phyloP scores from a whole-genome alignment of 208 protist genomes.

The Wallacemonas rigidus region DNA sequence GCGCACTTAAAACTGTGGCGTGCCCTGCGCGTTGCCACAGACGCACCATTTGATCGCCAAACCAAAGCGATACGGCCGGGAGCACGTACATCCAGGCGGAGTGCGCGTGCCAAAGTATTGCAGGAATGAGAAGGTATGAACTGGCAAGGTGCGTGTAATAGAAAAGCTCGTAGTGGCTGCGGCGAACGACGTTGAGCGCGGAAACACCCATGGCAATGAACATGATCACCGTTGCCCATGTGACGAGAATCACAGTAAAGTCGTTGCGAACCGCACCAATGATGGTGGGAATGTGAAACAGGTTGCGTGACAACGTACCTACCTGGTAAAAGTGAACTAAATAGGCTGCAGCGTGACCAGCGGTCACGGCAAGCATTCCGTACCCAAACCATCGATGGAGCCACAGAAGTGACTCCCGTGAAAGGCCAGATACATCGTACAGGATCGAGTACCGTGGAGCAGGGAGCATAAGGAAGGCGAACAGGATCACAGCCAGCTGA shows the following conservation, averaged over 20 bases:
- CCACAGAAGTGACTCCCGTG: slow-evolving; percentile 59
- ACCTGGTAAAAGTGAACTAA: slow-evolving; percentile 27
- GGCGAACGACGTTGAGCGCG: slow-evolving; percentile 39
- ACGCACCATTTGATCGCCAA: slow-evolving; percentile 48
- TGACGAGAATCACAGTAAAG: slow-evolving; percentile 46
- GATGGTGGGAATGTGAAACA: slow-evolving; percentile 23
- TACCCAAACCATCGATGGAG: slow-evolving; percentile 52
- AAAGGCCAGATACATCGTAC: slow-evolving; percentile 45
- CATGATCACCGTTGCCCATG: slow-evolving; percentile 38
- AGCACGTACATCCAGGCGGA: slow-evolving; percentile 65
- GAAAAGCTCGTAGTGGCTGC: slow-evolving; percentile 68
- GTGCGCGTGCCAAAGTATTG: slow-evolving; percentile 53
- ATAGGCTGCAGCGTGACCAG: slow-evolving; percentile 35
- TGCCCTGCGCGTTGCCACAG: slow-evolving; percentile 36
- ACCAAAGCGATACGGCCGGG: slow-evolving; percentile 53
- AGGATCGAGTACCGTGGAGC: slow-evolving; percentile 53
- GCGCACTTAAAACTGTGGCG: slow-evolving; percentile 25
- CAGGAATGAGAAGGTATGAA: slow-evolving; percentile 50
- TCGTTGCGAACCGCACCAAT: slow-evolving; percentile 29
- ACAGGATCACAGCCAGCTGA: slow-evolving; percentile 58
- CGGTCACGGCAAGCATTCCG: slow-evolving; percentile 29
- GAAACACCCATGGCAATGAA: slow-evolving; percentile 57
- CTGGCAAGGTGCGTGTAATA: slow-evolving; percentile 64
- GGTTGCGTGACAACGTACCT: slow-evolving; percentile 32
- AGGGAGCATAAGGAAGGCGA: slow-evolving; percentile 61